Conservation (phyloP, 2,329 filamentous ascomycete species). For the Colletotrichum simmondsii region DNA sequence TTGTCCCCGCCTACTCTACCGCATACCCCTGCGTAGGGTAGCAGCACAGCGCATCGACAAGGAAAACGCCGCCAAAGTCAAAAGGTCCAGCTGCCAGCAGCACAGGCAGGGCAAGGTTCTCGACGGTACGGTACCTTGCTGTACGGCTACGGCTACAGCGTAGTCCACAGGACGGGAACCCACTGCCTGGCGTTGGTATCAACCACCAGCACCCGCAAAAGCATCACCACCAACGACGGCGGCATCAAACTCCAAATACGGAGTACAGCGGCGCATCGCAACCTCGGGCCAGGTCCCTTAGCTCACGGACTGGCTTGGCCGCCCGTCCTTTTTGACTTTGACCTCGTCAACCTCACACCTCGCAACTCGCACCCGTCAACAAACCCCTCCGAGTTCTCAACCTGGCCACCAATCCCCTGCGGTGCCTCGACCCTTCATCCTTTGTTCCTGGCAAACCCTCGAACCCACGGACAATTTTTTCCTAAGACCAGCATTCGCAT, state of each 20-base stretch:
- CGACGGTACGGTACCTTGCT: background rate
- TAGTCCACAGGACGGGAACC: background rate
- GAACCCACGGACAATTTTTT: constrained; percentile 13
- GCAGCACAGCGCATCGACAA: constrained; percentile 11
- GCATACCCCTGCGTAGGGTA: constrained; percentile 20
- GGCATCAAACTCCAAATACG: too few species aligned
- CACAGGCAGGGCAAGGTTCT: background rate
- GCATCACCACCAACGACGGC: background rate
- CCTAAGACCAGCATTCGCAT: background rate
- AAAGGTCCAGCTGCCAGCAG: background rate
- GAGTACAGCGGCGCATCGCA: background rate
- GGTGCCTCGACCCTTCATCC: constrained; percentile 16
- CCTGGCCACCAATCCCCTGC: constrained; percentile 21
- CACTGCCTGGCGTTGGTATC: background rate
- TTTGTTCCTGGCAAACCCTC: constrained; percentile 27
- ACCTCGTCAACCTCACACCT: constrained; percentile 6
- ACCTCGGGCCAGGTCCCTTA: constrained; percentile 1
- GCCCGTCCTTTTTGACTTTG: constrained; percentile 25
- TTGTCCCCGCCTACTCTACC: background rate
- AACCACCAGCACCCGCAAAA: background rate
- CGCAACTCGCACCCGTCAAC: constrained; percentile 4
- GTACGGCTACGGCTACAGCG: background rate
- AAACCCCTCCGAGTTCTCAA: background rate
- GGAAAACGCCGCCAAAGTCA: background rate
- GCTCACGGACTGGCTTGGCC: constrained; percentile 8